Base-by-base conservation (phyloP, 1,139 yeast genomes). In the Scheffersomyces insectosa region DNA sequence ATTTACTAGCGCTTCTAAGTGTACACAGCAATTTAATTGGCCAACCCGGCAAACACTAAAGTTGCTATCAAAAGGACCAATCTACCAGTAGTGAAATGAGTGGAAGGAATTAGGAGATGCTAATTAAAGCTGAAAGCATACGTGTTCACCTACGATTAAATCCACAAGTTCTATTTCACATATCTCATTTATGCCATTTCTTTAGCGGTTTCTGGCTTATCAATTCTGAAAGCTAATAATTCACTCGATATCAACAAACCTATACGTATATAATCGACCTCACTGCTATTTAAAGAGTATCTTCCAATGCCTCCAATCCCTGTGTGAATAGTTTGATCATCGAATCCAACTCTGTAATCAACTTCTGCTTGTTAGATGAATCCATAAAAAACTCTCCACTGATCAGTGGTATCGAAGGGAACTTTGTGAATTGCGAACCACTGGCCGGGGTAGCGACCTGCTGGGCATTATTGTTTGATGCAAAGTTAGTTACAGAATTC, bases 291-390 rank as follows among this genome's bases (percentile, higher is more conserved):
- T 38, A 43, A 11, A 55, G 40, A 38, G 53, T 57, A 39, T 60
- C 66, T 41, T 72, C 76, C 43, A 74, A 59, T 2, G 72, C 68
- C 28, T 72, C 79, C 43, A 75, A 58, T 1, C 78, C 79, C 42
- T 63, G 66, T 41, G 59, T 67, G 49, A 75, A 72, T 25, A 69
- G 55, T 38, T 63, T 60, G 31, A 74, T 67, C 71, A 75, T 70
- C 5, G 46, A 42, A 40, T 74, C 79, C 40, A 75, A 55, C 44
- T 74, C 80, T 34, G 48, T 54, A 9, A 68, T 62, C 44, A 75
- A 55, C 39, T 65, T 67, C 14, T 54, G 62, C 45, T 65, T 69
- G 4, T 75, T 68, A 2, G 70, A 63, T 4, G 65, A 50, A 47
- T 75, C 80, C 31, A 62, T 45, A 48, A 75, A 74, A 42, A 71